phyloP scores from a whole-genome alignment of 2,329 filamentous ascomycete genomes.

The Microdochium trichocladiopsis region DNA sequence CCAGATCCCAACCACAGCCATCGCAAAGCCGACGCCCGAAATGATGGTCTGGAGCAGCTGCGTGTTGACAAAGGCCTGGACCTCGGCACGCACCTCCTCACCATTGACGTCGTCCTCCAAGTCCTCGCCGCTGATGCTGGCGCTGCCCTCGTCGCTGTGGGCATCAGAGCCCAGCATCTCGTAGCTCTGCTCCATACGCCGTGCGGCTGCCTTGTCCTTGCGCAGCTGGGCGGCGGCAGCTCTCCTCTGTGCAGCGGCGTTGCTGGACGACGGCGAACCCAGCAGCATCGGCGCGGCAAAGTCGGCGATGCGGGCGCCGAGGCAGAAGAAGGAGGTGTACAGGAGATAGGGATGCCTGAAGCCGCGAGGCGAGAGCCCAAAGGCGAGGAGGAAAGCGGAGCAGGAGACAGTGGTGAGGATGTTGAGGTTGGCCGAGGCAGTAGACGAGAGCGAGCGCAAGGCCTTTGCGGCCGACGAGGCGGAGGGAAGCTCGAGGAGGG shows the following conservation, averaged over 20 bases:
- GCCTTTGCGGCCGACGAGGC: conserved; percentile 64
- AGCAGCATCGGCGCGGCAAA: conserved; percentile 37
- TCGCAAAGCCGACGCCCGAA: conserved; percentile 48
- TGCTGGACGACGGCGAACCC: conserved; percentile 16
- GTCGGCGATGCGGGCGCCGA: conserved; percentile 51
- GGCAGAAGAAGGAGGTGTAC: conserved; percentile 69
- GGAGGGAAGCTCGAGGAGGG: conserved; percentile 73
- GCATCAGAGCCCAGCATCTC: conserved; percentile 50
- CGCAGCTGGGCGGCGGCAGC: conserved; percentile 18
- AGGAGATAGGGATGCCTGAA: conserved; percentile 83
- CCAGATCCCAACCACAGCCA: conserved; percentile 61
- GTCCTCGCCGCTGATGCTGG: conserved; percentile 29
- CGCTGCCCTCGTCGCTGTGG: conserved; percentile 41
- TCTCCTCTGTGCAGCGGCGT: conserved; percentile 18
- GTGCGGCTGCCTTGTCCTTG: conserved; percentile 22
- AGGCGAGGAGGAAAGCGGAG: conserved; percentile 70
- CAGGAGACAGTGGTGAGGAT: conserved; percentile 63
- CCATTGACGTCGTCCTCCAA: conserved; percentile 46
- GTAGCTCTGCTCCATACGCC: conserved; percentile 63
- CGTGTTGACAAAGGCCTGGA: conserved; percentile 47
- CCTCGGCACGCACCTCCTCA: conserved; percentile 51
- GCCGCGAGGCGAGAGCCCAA: conserved; percentile 64
- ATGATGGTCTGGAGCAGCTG: conserved; percentile 47
- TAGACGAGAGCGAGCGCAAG: conserved; percentile 58
- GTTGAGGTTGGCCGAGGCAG: conserved; percentile 58